phyloP scores from a whole-genome alignment of 2,329 filamentous ascomycete genomes.

The Fusarium sp. region DNA sequence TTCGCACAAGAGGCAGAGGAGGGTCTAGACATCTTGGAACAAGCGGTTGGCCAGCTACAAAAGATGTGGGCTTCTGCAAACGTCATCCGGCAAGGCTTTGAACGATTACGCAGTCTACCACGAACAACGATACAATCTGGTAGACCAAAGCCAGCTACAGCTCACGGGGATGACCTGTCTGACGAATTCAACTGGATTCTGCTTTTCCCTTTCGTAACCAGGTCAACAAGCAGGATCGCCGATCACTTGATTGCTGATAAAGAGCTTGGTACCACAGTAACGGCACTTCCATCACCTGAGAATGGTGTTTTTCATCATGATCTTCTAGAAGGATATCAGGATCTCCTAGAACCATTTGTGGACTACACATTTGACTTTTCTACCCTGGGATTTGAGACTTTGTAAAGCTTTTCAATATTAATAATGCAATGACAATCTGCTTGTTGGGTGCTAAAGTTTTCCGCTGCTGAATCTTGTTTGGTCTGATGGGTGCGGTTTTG shows the following conservation, averaged over 20 bases:
- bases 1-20: conserved; percentile 36
- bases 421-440: not conserved
- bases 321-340: conserved; percentile 32
- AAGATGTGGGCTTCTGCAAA: conserved; percentile 41
- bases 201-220: conserved; percentile 35
- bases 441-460: not conserved
- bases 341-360: conserved; percentile 36
- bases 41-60: conserved; percentile 33
- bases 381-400: conserved; percentile 15
- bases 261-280: conserved; percentile 25
- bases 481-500: not conserved
- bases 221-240: conserved; percentile 28
- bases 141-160: not conserved
- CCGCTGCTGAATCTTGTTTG: not conserved
- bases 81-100: conserved; percentile 35
- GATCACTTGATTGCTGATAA: conserved; percentile 31
- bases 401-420: not conserved
- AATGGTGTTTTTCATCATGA: conserved; percentile 32
- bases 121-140: conserved; percentile 21
- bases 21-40: conserved; percentile 25
- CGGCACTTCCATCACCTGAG: conserved; percentile 26
- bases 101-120: conserved; percentile 25
- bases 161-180: not conserved
- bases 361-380: conserved; percentile 37
- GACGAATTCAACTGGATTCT: conserved; percentile 29